A percentile compares a stretch with the other conserved stretches of the same genome.
Evolutionary conservation across 192 early-diverging fungal species (phyloP).

Genomic region (Backusella morwellensis): DNA sequence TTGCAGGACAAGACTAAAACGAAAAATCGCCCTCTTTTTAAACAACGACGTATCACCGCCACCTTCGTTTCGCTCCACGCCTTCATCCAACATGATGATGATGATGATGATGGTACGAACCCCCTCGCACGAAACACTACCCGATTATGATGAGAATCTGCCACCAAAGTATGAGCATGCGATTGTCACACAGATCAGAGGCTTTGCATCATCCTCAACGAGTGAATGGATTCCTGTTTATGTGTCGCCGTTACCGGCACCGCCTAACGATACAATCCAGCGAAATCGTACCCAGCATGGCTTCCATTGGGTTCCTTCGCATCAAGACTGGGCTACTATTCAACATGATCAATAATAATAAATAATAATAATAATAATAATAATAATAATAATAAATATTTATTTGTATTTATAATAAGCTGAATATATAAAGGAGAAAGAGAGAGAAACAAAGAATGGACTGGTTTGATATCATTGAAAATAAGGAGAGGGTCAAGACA

Average conservation of each 20-base stretch:
- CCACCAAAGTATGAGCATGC: background rate
- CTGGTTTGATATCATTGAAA: no score
- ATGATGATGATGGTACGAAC: background rate
- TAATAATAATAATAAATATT: background rate
- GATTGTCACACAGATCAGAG: background rate
- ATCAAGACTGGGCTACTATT: constrained; percentile 6
- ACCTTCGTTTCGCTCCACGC: background rate
- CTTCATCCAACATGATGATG: background rate
- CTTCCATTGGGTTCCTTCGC: background rate
- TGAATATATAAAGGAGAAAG: background rate
- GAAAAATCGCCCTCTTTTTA: background rate
- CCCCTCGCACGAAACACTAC: background rate
- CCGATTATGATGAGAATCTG: background rate
- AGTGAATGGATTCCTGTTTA: background rate
- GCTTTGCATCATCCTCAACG: background rate
- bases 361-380: background rate
- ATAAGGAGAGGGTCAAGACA: no score
- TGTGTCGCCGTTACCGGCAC: background rate
- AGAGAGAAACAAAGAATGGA: background rate
- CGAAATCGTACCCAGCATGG: background rate
- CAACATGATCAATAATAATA: background rate
- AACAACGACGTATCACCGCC: background rate
- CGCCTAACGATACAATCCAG: background rate
- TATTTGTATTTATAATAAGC: background rate
- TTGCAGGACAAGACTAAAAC: background rate